Base-by-base conservation (phyloP, 106 monocot genomes). In the Iris macrosiphon region DNA sequence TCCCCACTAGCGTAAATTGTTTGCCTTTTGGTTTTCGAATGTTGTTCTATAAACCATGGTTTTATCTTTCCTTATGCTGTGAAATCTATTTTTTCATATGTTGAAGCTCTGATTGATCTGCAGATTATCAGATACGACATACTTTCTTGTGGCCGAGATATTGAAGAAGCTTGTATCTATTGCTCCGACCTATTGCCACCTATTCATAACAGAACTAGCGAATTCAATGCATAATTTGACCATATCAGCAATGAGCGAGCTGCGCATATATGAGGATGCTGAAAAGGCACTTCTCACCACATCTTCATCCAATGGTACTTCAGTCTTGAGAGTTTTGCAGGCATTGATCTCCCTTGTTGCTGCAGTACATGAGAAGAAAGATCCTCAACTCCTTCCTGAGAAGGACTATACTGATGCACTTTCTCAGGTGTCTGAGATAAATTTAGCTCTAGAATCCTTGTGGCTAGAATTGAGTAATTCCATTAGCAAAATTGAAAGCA, bases 121-220 rank as follows among this genome's bases (percentile, higher is more conserved):
- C 68, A 98, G 96, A 18, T 84, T 98, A 62, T 98, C 96, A 38
- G 96, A 98, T 48, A 80, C 69, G 75, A 87, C 96, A 6, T 98
- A 98, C 76, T 41, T 64, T 64, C 80, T 98, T 50, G 83, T 91
- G 37, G 82, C 83, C 33, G 96, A 87, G 42, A 80, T 89, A 23
- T 64, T 98, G 56, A 98, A 84, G 63, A 98, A 83, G 57, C 28
- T 98, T 6, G 90, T 98, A 19, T 65, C 90, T 27, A 72, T 87
- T 70, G 87, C 75, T 64, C 91, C 96, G 30, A 62, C 53, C 31
- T 91, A 80, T 58, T 98, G 87, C 37, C 71, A 73, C 49, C 65
- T 91, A 31, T 98, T 98, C 52, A 87, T 90, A 16, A 73, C 70
- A 31, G 96, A 91, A 49, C 75, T 98, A 50, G 90, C 86, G 30